Percentiles rank a stretch among this genome's conserved stretches.
Conservation (phyloP, 164 flowering plant genomes). For the Nymphaea thermarum region DNA sequence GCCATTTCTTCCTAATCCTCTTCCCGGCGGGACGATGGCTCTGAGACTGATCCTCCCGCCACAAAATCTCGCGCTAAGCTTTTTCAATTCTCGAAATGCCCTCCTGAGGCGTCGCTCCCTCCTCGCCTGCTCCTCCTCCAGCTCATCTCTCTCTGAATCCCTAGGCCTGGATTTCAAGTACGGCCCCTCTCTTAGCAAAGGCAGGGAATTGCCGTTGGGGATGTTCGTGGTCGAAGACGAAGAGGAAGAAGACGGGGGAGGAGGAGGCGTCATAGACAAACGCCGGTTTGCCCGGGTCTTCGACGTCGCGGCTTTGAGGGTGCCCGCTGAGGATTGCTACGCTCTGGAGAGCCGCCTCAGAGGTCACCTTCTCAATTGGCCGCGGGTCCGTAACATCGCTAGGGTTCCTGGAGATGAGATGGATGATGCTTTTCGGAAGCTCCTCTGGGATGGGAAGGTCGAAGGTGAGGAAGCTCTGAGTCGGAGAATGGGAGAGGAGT, state of each 20-base stretch:
- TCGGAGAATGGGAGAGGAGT: conserved; percentile 45
- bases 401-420: conserved; percentile 83
- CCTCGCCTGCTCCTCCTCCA: conserved; percentile 9
- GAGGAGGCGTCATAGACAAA: conserved; percentile 24
- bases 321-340: conserved; percentile 59
- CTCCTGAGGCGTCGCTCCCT: background rate
- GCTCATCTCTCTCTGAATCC: conserved; percentile 6
- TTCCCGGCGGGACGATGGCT: background rate
- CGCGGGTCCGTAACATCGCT: conserved; percentile 78
- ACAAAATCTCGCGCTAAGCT: background rate
- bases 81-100: background rate
- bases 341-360: conserved; percentile 64
- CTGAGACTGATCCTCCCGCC: background rate
- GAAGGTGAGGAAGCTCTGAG: conserved; percentile 22
- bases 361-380: conserved; percentile 94
- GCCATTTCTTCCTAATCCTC: too few relatives aligned
- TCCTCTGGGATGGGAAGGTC: conserved; percentile 11
- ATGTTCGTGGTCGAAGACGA: background rate
- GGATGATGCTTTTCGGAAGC: conserved; percentile 26
- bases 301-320: conserved; percentile 65
- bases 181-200: conserved; percentile 80
- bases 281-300: conserved; percentile 51
- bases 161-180: conserved; percentile 17
- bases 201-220: conserved; percentile 16
- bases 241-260: background rate